Base-by-base conservation (phyloP, 805 yeast species). In the Yamadazyma scolyti region DNA sequence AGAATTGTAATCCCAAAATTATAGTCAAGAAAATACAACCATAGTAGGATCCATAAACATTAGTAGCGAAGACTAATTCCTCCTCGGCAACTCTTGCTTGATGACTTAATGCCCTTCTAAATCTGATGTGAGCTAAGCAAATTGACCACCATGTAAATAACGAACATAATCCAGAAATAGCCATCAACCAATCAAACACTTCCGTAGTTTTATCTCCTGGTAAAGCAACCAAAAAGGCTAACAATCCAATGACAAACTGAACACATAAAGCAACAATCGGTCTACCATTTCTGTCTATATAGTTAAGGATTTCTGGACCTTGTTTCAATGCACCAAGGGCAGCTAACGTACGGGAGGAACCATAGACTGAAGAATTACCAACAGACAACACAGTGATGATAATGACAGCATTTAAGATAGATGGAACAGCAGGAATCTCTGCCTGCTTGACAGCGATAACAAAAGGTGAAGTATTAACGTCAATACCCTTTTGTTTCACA, bases 311-410 rank as follows among this genome's bases (percentile, higher is more conserved):
- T n/a, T 39, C 21, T 9, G 62, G 62, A 6, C 54, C 62, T 38
- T 51, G 57, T 23, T 41, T 40, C 29, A 54, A 48, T 20, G 60
- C 59, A 16, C 58, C 62, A 28, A 55, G 41, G 8, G 60, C 60
- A 20, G 56, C 52, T 15, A 56, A 35, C 4, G 58, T 48, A 37
- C 61, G 48, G 14, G 60, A 54, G 6, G 62, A 46, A 8, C 60
- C 65, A 41, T 54, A 58, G 16, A 58, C 65, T 4, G 58, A 48
- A 3, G 63, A 51, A 34, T 58, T 58, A n/a, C 60, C 65, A 8
- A 58, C 61, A 1, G 63, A 56, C 5, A 58, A 36, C 3, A 54
- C 58, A 1, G 61, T 50, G 28, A 58, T 46, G 14, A 58, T 47
- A 31, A 58, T 56, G 16, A 58, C 61, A 3, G 45, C 61, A 30